A percentile compares a stretch with the other conserved stretches of the same genome.
Conservation (phyloP, 768 basidiomycete species). For the Auricularia auricula-judae region DNA sequence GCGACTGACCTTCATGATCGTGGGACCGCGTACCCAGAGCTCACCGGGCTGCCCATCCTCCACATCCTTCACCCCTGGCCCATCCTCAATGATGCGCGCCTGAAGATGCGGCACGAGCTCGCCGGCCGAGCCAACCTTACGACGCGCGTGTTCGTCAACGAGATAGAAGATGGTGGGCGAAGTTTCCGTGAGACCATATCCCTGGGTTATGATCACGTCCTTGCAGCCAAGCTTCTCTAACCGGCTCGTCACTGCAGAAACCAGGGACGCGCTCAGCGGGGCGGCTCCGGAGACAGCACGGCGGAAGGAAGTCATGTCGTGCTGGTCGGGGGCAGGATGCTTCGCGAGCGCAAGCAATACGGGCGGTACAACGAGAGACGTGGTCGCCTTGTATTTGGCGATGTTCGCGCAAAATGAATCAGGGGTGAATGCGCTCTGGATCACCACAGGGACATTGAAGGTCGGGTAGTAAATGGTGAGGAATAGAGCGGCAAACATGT, state of each 20-base stretch:
- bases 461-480: not conserved
- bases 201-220: slow-evolving; percentile 21
- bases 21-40: slow-evolving; percentile 70
- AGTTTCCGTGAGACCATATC: slow-evolving; percentile 76
- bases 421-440: slow-evolving; percentile 48
- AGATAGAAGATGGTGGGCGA: slow-evolving; percentile 60
- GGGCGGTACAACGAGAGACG: slow-evolving; percentile 62
- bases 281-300: slow-evolving; percentile 68
- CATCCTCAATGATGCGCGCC: slow-evolving; percentile 56
- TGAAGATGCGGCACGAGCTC: slow-evolving; percentile 64
- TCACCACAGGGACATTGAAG: slow-evolving; percentile 15
- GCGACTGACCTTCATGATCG: slow-evolving; percentile 58
- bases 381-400: slow-evolving; percentile 50
- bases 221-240: slow-evolving; percentile 18
- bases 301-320: slow-evolving; percentile 51
- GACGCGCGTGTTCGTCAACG: slow-evolving; percentile 26
- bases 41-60: slow-evolving; percentile 56
- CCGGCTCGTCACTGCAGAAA: slow-evolving; percentile 32
- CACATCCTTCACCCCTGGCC: slow-evolving; percentile 37
- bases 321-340: slow-evolving; percentile 52
- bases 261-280: slow-evolving; percentile 58
- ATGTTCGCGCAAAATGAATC: slow-evolving; percentile 53
- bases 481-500: slow-evolving; percentile 6
- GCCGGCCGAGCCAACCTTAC: slow-evolving; percentile 53
- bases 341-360: slow-evolving; percentile 67